Evolutionary conservation across 2,329 filamentous ascomycete species (phyloP), one percentile per base, ranked within the genome.

Genomic region (Pseudophaeomoniella oleicola): DNA sequence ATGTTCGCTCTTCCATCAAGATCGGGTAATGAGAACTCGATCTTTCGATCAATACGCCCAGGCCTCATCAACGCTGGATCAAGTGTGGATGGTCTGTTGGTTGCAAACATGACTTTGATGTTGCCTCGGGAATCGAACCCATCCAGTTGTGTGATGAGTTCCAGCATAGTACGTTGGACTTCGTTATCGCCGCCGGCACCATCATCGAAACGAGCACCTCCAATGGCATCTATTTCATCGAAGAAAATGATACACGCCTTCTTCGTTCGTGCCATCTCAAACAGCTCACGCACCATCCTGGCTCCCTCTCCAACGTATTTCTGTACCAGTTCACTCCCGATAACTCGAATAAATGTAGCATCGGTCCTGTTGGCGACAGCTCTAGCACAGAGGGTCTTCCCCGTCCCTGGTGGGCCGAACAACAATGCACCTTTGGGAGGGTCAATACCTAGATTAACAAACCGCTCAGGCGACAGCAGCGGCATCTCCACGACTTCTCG

Each of bases 191-290:
- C 88, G 50, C 88, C 88, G 44, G 88, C 88, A 46, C 88, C 88
- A 50, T 96, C 88, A 52, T 96, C 88, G 56, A 96, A 94, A 60
- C 88, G 84, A 29, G 88, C 88, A 49, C 88, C 88, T 55, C 88
- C 88, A 38, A 96, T 84, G 34, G 88, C 88, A 59, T 96, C 88
- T 44, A 96, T 90, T 66, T 98, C 90, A 58, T 98, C 90, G 54
- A 94, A 93, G 77, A 98, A 98, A 64, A 98, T 98, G 56, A 98
- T 98, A 62, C 90, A 98, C 1, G 90, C 90, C 66, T 98, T 98
- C 74, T 98, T 98, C 39, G 90, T 96, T 50, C 90, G 78, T 6
- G 90, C 90, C 90, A 98, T 98, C 66, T 98, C 90, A 59, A 98
- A 98, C 2, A 98, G 74, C 65, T 98, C 90, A 51, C 90, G 79